These are phyloP conservation scores for Serendipita sp. DNA, from an alignment of 768 basidiomycete species.

Conservation along the genomic window DNA sequence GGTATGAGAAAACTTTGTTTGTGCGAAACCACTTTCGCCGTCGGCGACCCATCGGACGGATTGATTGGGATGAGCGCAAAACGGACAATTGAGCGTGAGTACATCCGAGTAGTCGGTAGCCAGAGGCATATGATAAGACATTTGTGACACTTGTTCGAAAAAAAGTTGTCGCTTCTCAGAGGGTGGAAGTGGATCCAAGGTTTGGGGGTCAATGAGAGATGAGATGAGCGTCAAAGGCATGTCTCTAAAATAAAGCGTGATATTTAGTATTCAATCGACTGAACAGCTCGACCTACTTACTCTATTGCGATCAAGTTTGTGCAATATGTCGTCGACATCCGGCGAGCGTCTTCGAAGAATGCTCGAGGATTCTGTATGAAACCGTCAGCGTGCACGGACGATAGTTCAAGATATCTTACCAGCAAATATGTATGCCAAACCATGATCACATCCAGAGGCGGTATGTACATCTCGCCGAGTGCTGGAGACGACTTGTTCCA, in stretches of 20 bases:
- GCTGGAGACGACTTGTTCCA: not conserved
- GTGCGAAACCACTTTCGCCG: not conserved
- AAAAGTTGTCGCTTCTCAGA: not conserved
- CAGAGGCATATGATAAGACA: not conserved
- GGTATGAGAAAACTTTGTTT: not conserved
- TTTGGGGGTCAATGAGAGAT: too few relatives aligned
- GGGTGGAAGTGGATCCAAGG: too few relatives aligned
- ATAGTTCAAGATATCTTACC: slow-evolving; percentile 11
- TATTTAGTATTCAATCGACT: not conserved
- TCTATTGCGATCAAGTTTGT: too few relatives aligned
- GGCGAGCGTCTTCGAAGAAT: not conserved
- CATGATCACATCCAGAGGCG: too few relatives aligned
- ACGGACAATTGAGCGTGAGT: not conserved
- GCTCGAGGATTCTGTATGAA: not conserved
- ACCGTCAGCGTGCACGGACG: slow-evolving; percentile 4
- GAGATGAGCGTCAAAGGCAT: not conserved
- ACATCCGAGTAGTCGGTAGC: not conserved
- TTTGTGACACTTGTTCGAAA: not conserved
- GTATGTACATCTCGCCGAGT: not conserved
- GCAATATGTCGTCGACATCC: not conserved
- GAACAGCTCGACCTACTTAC: not conserved
- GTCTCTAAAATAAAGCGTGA: not conserved
- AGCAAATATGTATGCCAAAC: not conserved
- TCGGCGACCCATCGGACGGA: not conserved
- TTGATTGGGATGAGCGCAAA: not conserved